These are phyloP conservation scores for Spergularia azorica DNA, from an alignment of 179 eudicot genomes.

Conservation along the genomic window DNA sequence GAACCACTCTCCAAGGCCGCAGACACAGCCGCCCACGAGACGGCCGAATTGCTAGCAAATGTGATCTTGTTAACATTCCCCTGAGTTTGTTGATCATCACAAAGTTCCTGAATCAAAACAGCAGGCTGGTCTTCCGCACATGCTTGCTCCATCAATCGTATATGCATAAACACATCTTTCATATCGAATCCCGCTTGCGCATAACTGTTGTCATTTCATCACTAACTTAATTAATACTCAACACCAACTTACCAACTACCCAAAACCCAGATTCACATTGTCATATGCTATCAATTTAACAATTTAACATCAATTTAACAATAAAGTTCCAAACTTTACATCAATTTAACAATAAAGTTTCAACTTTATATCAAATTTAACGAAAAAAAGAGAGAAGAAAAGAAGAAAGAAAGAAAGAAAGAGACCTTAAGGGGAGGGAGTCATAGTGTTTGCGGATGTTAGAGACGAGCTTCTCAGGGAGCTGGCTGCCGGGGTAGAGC, in stretches of 20 bases:
- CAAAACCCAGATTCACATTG: too few species aligned
- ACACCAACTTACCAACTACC: background rate
- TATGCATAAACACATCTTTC: slow-evolving; percentile 93
- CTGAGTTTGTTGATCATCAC: slow-evolving; percentile 61
- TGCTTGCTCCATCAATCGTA: slow-evolving; percentile 82
- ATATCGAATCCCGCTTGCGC: slow-evolving; percentile 93
- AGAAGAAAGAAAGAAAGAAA: background rate
- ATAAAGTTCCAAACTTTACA: too few species aligned
- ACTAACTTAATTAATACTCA: background rate
- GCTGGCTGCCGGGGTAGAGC: slow-evolving; percentile 93
- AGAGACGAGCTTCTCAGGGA: slow-evolving; percentile 85
- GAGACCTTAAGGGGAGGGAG: slow-evolving; percentile 83
- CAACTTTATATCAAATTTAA: background rate
- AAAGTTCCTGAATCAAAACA: slow-evolving; percentile 62
- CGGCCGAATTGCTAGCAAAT: slow-evolving; percentile 77
- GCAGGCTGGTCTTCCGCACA: slow-evolving; percentile 74
- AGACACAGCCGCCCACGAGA: slow-evolving; percentile 82
- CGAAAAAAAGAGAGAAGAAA: background rate
- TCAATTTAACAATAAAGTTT: too few species aligned
- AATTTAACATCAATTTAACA: too few species aligned
- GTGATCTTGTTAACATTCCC: slow-evolving; percentile 62
- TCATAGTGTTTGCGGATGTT: slow-evolving; percentile 86
- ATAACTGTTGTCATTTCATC: slow-evolving; percentile 49
- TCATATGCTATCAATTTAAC: too few species aligned
- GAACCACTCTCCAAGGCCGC: slow-evolving; percentile 69